A percentile compares a stretch with the other conserved stretches of the same genome.
Conservation (phyloP, 140 eudicot genomes). For the Erigeron philadelphicus region DNA sequence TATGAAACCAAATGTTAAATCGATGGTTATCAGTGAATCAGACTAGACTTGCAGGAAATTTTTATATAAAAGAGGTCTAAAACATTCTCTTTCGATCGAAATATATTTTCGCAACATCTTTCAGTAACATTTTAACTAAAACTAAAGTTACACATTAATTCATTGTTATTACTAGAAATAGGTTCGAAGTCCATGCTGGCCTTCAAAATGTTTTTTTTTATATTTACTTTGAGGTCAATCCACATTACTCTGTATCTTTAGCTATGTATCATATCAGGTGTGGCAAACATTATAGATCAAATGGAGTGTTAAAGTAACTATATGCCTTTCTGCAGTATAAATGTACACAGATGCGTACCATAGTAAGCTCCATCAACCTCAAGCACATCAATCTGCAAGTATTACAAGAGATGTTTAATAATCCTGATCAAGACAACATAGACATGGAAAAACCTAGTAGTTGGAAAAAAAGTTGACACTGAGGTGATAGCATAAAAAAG, state of each 20-base stretch:
- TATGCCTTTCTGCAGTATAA: slow-evolving; percentile 6
- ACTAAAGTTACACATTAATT: slow-evolving; percentile 6
- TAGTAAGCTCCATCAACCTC: slow-evolving; percentile 96
- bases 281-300: slow-evolving; percentile 1
- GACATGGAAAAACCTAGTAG: slow-evolving; percentile 1
- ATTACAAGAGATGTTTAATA: slow-evolving; percentile 10
- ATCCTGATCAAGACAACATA: slow-evolving; percentile 12
- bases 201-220: not conserved
- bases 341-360: slow-evolving; percentile 41
- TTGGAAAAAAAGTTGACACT: not conserved
- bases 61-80: not conserved
- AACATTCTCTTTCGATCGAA: not conserved
- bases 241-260: slow-evolving; percentile 2
- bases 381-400: slow-evolving; percentile 91
- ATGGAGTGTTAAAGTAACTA: not conserved
- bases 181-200: not conserved
- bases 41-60: not conserved
- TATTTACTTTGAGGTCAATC: not conserved
- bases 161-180: not conserved
- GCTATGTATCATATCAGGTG: slow-evolving; percentile 11
- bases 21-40: not conserved
- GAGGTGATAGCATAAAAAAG: not conserved
- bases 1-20: slow-evolving; percentile 4
- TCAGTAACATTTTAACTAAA: not conserved
- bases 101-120: not conserved